Evolutionary conservation across 2,329 filamentous ascomycete species (phyloP), one percentile per base, ranked within the genome.

Genomic region (Pseudocercospora eumusae): DNA sequence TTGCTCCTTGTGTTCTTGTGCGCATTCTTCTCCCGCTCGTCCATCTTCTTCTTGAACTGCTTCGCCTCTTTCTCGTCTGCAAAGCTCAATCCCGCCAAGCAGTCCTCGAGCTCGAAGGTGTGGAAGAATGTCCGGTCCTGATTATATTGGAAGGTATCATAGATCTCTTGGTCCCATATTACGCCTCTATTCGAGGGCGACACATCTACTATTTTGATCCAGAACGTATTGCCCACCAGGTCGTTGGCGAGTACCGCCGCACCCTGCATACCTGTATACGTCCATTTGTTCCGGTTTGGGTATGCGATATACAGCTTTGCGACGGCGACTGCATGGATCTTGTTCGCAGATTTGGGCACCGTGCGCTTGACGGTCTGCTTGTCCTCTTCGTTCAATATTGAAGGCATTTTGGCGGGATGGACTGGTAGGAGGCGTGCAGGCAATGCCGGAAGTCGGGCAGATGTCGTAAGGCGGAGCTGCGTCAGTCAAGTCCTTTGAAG

Each of bases 41-140:
- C 89, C 85, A 99, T 91, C 82, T 97, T 98, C 84, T 97, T 96
- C 78, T 93, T 88, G 80, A 99, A 98, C 62, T 91, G 90, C 79
- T 91, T 96, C 33, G 95, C 95, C 80, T 99, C 95, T 78, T 97
- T 98, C 81, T 98, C 95, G 76, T 98, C 95, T 98, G 89, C 88
- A 73, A 99, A 99, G 23, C 92, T 96, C 63, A 99, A 80, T 0
- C 88, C 95, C 5, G 92, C 95, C 64, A 96, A 80, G 72, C 92
- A 98, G 66, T 96, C 88, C 77, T 98, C 93, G 60, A 96, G 84
- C 79, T 99, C 95, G 75, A 99, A 99, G 5, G 91, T 92, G 78
- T 98, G 93, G 79, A 99, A 99, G 79, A 97, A 99, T 63, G 91
- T 93, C 64, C 95, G 88, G 76, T 99, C 95, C 74, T 97, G 93